phyloP scores from a whole-genome alignment of 2,329 filamentous ascomycete genomes.

The Alternaria ventricosa region DNA sequence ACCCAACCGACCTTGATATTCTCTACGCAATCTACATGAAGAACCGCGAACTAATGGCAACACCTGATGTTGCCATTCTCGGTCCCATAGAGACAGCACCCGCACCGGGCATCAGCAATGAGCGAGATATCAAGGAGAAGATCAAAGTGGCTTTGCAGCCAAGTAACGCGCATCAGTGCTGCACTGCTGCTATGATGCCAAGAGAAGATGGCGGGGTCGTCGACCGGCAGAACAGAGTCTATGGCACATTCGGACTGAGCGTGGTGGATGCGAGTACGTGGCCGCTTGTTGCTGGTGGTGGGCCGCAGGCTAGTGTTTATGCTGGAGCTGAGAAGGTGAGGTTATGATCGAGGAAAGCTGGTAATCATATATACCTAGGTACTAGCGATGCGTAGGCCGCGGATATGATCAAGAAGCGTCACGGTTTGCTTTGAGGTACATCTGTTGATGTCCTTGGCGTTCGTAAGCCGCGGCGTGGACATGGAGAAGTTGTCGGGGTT shows the following conservation, averaged over 20 bases:
- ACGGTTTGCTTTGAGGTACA: neutral
- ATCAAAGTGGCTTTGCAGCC: slow-evolving; percentile 14
- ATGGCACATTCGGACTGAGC: slow-evolving; percentile 25
- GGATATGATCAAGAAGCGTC: neutral
- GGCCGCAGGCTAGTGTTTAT: slow-evolving; percentile 25
- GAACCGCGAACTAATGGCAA: slow-evolving; percentile 41
- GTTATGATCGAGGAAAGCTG: neutral
- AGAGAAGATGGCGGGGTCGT: slow-evolving; percentile 27
- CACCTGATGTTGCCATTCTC: slow-evolving; percentile 37
- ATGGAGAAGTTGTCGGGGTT: slow-evolving; percentile 19
- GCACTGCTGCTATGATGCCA: slow-evolving; percentile 30
- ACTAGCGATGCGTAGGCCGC: neutral
- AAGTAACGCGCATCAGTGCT: slow-evolving; percentile 28
- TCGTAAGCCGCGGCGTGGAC: neutral
- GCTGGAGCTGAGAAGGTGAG: slow-evolving; percentile 28
- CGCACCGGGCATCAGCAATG: slow-evolving; percentile 16
- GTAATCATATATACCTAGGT: neutral
- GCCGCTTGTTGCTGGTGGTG: slow-evolving; percentile 22
- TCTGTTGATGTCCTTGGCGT: neutral
- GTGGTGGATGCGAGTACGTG: slow-evolving; percentile 35
- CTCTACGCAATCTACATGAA: slow-evolving; percentile 40
- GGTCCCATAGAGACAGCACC: slow-evolving; percentile 42
- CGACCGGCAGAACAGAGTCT: slow-evolving; percentile 22
- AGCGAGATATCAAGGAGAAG: slow-evolving; percentile 10
- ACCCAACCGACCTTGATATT: slow-evolving; percentile 42